These are phyloP conservation scores for Panaeolus cyanescens DNA, from an alignment of 768 basidiomycete genomes.

Conservation along the genomic window DNA sequence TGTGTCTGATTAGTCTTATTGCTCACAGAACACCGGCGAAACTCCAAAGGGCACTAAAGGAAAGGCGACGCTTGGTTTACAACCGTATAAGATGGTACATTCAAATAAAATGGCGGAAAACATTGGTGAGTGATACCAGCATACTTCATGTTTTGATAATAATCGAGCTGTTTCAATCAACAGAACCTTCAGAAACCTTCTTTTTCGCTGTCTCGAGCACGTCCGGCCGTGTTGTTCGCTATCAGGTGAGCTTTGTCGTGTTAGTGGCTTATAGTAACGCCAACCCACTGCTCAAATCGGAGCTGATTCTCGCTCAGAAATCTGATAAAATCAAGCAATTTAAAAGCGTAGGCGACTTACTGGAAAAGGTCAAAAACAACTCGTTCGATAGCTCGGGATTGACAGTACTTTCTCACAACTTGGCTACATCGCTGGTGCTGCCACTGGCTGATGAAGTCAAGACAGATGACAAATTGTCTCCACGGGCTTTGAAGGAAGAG, in stretches of 20 bases:
- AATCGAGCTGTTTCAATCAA: background rate
- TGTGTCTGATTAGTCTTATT: background rate
- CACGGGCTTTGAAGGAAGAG: too few relatives aligned
- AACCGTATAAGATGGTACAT: conserved; percentile 54
- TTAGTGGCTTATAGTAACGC: background rate
- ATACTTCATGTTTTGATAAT: background rate
- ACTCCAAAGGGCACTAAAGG: background rate
- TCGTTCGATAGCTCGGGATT: conserved; percentile 12
- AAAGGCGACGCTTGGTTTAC: conserved; percentile 39
- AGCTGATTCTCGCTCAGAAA: conserved; percentile 31
- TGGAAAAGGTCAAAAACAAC: conserved; percentile 27
- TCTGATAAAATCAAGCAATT: conserved; percentile 47
- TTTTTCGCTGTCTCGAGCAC: conserved; percentile 80
- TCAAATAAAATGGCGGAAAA: conserved; percentile 13
- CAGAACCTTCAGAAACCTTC: conserved; percentile 49
- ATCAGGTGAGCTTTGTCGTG: conserved; percentile 51
- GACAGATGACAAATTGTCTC: too few relatives aligned
- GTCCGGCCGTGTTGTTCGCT: conserved; percentile 71
- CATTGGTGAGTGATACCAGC: background rate
- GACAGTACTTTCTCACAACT: background rate
- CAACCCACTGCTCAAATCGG: background rate
- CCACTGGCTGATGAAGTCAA: too few relatives aligned
- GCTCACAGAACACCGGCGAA: background rate
- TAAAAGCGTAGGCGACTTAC: conserved; percentile 27
- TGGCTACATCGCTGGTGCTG: too few relatives aligned